Evolutionary conservation across 2,329 filamentous ascomycete genomes (phyloP), one percentile per base, ranked within the genome.

Genomic region (Talaromyces piceae): DNA sequence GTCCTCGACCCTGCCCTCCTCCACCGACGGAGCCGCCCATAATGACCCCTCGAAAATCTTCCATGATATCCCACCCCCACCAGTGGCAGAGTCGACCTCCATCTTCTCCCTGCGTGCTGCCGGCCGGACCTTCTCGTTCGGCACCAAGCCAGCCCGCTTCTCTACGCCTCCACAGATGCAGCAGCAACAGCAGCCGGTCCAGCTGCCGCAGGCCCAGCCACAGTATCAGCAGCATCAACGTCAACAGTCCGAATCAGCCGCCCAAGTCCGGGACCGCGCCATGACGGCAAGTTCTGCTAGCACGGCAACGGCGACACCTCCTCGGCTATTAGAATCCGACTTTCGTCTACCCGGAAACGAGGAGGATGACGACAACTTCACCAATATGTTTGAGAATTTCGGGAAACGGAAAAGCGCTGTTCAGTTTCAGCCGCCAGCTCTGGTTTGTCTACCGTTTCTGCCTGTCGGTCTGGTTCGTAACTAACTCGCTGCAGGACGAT

Each of bases 1-100:
- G 26, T 76, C 77, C 5, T 79, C 77, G 6, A 79, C 77, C 6
- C 67, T 78, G 33, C 78, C 77, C 31, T 79, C 76, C 18, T 79
- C 76, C n/a, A 68, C 77, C 11, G 78, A 80, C 55, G 60, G 67
- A 6, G 65, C 64, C 9, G 59, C 67, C 41, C 67, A 72, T 68
- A 61, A 52, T 61, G 63, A 58, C 63, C 64, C 65, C 51, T 63
- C 63, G 39, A 67, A 63, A 63, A 68, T 63, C 52, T 60, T 67
- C 20, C 67, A 72, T 49, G 70, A 70, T 55, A 66, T 73, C 39
- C 65, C 73, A 39, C 61, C 69, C 39, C 70, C 72, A 22, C 69
- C 71, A 11, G 60, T 72, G 13, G 62, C 69, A 1, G 67, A 67
- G 49, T 63, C 66, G 45, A 59, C 65, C 20, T 63, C 64, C 25